Evolutionary conservation across 2,329 filamentous ascomycete species (phyloP).

Genomic region (Penicillium janthinellum): DNA sequence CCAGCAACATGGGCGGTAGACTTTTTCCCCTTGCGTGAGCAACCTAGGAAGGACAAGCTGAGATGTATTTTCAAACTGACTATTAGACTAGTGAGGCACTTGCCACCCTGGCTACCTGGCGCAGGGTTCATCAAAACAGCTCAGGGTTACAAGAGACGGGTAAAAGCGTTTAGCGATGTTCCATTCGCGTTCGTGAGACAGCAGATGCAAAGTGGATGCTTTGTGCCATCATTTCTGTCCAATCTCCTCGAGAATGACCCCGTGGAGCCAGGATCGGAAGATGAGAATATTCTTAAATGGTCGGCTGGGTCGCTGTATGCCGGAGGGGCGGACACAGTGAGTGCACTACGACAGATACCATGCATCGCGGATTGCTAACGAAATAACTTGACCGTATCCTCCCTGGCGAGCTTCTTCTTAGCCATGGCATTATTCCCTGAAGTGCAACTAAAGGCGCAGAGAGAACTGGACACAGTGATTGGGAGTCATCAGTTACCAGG

Average conservation of each 20-base stretch:
- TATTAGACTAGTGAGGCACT: conserved; percentile 26
- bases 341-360: conserved; percentile 1
- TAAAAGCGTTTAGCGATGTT: conserved; percentile 31
- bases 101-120: conserved; percentile 52
- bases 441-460: conserved; percentile 52
- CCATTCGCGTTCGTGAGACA: conserved; percentile 50
- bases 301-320: conserved; percentile 45
- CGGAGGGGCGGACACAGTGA: conserved; percentile 47
- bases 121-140: conserved; percentile 48
- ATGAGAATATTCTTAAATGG: conserved; percentile 35
- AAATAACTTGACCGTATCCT: conserved; percentile 40
- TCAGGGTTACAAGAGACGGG: conserved; percentile 34
- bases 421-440: conserved; percentile 54
- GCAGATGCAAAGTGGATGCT: conserved; percentile 38
- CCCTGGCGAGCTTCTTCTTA: conserved; percentile 48
- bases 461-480: conserved; percentile 41
- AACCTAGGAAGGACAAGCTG: background rate
- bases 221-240: conserved; percentile 45
- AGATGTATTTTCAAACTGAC: background rate
- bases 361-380: background rate
- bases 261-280: conserved; percentile 26
- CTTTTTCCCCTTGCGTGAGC: conserved; percentile 40
- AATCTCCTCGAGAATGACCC: conserved; percentile 40
- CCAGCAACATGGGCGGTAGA: conserved; percentile 50
- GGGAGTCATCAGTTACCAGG: conserved; percentile 31